These are phyloP conservation scores for Penicillium diatomitis DNA, from an alignment of 495 filamentous ascomycete genomes.

Conservation along the genomic window DNA sequence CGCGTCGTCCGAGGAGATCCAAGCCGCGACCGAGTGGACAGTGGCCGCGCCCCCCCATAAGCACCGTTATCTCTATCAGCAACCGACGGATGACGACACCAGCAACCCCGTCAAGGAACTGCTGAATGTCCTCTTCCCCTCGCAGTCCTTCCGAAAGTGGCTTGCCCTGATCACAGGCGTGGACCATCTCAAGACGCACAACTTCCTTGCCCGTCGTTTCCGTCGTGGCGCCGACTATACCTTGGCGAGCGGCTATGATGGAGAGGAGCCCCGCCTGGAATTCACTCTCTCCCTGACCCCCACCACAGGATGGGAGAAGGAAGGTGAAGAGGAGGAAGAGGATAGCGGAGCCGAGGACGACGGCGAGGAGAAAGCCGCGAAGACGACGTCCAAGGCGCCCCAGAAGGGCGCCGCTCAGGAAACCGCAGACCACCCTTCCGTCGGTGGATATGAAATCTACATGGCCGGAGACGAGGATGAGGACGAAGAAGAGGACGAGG, in stretches of 20 bases:
- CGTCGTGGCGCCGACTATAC: constrained; percentile 84
- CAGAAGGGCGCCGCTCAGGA: constrained; percentile 19
- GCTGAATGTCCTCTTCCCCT: constrained; percentile 69
- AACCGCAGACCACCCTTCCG: constrained; percentile 41
- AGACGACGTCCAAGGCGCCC: constrained; percentile 9
- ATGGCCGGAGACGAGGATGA: constrained; percentile 79
- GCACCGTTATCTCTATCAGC: constrained; percentile 80
- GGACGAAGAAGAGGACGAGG: constrained; percentile 28
- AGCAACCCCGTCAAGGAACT: constrained; percentile 63
- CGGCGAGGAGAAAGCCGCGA: constrained; percentile 7
- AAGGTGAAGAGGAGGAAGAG: constrained; percentile 46
- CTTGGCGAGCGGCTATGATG: constrained; percentile 72
- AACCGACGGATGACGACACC: constrained; percentile 30
- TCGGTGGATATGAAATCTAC: constrained; percentile 86
- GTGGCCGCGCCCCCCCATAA: constrained; percentile 89
- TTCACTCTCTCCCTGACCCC: constrained; percentile 79
- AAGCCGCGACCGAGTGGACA: constrained; percentile 52
- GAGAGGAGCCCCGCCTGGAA: constrained; percentile 74
- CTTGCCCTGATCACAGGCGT: constrained; percentile 71
- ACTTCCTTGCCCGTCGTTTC: constrained; percentile 74
- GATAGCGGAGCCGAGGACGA: constrained; percentile 32
- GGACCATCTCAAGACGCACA: constrained; percentile 47
- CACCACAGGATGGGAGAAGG: constrained; percentile 70
- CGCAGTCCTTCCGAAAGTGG: constrained; percentile 84
- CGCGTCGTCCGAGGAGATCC: constrained; percentile 44